These are phyloP conservation scores for Abrus precatorius DNA, from an alignment of 306 rosid species.

Conservation along the genomic window DNA sequence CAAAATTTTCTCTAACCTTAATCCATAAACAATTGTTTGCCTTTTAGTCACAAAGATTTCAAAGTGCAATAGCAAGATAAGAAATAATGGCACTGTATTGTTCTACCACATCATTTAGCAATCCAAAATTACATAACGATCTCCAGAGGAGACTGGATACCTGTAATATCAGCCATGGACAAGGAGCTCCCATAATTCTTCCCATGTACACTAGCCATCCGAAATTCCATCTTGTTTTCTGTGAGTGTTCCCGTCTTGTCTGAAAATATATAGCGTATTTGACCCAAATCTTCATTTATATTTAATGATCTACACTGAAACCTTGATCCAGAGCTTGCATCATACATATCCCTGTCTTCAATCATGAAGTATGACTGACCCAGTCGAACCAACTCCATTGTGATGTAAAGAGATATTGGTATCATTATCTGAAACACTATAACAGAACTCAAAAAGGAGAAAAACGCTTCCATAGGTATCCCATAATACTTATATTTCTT, in stretches of 20 bases:
- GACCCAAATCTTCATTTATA: constrained; percentile 98
- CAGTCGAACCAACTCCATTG: constrained; percentile 96
- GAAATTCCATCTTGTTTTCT: constrained; percentile 98
- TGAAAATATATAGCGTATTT: constrained; percentile 88
- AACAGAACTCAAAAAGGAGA: constrained; percentile 93
- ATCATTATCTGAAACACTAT: constrained; percentile 99
- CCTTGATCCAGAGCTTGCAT: constrained; percentile 72
- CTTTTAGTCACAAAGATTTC: constrained; percentile 22
- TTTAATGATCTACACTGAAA: constrained; percentile 99
- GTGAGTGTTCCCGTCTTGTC: constrained; percentile 99
- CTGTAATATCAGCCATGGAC: constrained; percentile 54
- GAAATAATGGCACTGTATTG: constrained; percentile 25
- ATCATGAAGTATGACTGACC: constrained; percentile 99
- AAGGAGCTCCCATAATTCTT: constrained; percentile 69
- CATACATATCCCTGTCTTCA: constrained; percentile 82
- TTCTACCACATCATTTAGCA: constrained; percentile 14
- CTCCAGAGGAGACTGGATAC: constrained; percentile 52
- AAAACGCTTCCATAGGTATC: constrained; percentile 85
- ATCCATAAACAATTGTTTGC: constrained; percentile 13
- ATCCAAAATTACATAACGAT: constrained; percentile 27
- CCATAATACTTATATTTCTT: constrained; percentile 81
- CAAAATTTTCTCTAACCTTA: constrained; percentile 23
- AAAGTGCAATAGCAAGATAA: constrained; percentile 30
- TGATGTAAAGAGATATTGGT: constrained; percentile 96
- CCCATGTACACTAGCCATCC: constrained; percentile 83